phyloP scores from a whole-genome alignment of 176 grass and related monocot species.

The Triticum timopheevii region DNA sequence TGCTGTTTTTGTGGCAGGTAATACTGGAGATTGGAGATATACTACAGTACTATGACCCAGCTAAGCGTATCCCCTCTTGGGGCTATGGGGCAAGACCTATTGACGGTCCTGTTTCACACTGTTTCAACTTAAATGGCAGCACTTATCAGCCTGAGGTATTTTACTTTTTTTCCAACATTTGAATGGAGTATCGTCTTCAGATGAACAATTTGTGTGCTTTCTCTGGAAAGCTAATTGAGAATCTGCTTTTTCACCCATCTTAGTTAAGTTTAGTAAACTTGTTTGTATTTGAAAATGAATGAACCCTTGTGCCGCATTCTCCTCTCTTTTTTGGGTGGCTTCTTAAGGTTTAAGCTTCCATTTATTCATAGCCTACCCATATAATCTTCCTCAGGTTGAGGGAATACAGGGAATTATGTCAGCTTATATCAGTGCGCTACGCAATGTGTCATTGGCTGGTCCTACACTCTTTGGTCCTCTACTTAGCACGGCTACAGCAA shows the following conservation, averaged over 20 bases:
- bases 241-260: neutral
- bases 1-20: constrained; percentile 53
- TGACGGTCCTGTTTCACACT: constrained; percentile 95
- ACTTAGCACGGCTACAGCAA: constrained; percentile 73
- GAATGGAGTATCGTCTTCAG: constrained; percentile 2
- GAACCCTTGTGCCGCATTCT: neutral
- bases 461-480: constrained; percentile 93
- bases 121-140: constrained; percentile 98
- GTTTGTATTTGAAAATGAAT: constrained; percentile 5
- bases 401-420: constrained; percentile 99
- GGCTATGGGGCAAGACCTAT: constrained; percentile 98
- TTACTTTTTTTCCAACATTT: constrained; percentile 8
- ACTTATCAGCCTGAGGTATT: constrained; percentile 82
- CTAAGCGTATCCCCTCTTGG: constrained; percentile 85
- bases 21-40: constrained; percentile 95
- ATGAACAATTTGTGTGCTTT: constrained; percentile 3
- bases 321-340: constrained; percentile 1
- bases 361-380: constrained; percentile 23
- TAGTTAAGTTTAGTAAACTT: constrained; percentile 4
- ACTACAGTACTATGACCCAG: constrained; percentile 78
- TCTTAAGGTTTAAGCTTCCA: constrained; percentile 24
- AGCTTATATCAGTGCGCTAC: constrained; percentile 88
- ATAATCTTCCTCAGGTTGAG: constrained; percentile 67
- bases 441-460: constrained; percentile 94
- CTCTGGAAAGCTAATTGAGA: neutral